These are phyloP conservation scores for Ceratocystis alfenasii DNA, from an alignment of 2,329 filamentous ascomycete genomes.

Conservation along the genomic window DNA sequence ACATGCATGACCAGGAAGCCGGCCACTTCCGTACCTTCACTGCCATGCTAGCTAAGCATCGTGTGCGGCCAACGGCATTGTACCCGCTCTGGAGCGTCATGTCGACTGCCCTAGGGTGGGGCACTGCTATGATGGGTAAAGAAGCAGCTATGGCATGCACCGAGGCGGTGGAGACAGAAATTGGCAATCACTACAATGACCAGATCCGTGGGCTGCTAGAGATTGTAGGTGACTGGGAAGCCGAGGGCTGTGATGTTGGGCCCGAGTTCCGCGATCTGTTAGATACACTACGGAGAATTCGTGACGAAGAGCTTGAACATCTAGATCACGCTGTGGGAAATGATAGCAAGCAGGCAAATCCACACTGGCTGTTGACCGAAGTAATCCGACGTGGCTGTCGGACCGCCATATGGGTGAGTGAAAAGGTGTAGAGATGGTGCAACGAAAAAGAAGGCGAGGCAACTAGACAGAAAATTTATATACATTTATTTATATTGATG, in stretches of 20 bases:
- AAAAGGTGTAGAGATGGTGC: slow-evolving; percentile 44
- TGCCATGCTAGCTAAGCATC: slow-evolving; percentile 66
- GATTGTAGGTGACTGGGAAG: slow-evolving; percentile 67
- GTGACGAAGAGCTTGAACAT: slow-evolving; percentile 95
- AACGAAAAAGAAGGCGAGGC: neutral
- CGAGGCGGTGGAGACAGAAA: slow-evolving; percentile 96
- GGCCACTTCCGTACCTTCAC: slow-evolving; percentile 83
- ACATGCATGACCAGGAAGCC: slow-evolving; percentile 97
- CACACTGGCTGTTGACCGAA: slow-evolving; percentile 78
- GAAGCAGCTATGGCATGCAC: slow-evolving; percentile 98
- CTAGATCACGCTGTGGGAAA: slow-evolving; percentile 89
- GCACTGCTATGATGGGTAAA: slow-evolving; percentile 74
- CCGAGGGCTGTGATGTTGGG: slow-evolving; percentile 66
- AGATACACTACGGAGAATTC: slow-evolving; percentile 62
- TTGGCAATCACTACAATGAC: slow-evolving; percentile 87
- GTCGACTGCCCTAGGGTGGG: slow-evolving; percentile 75
- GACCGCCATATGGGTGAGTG: slow-evolving; percentile 84
- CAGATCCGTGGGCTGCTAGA: slow-evolving; percentile 73
- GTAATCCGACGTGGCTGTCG: slow-evolving; percentile 83
- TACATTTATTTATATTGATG: slow-evolving; percentile 13
- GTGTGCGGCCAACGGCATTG: slow-evolving; percentile 81
- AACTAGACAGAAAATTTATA: neutral
- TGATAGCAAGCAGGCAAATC: slow-evolving; percentile 78
- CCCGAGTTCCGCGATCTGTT: slow-evolving; percentile 65
- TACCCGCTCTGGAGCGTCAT: slow-evolving; percentile 80